Percentiles rank a stretch among this genome's conserved stretches.
phyloP scores from a whole-genome alignment of 441 rosid species.

The Aquilaria agallochum region DNA sequence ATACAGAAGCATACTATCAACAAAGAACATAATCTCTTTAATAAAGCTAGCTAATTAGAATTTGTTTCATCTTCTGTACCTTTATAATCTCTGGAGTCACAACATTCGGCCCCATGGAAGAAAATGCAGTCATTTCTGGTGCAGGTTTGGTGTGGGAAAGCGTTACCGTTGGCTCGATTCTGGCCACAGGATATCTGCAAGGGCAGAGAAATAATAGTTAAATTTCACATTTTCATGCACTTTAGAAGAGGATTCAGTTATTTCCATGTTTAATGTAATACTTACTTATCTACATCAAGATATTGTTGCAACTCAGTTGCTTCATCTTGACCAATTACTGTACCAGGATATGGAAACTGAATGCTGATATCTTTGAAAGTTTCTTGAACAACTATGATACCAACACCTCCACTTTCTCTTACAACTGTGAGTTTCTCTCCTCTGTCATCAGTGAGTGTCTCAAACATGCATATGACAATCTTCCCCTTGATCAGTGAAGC shows the following conservation, averaged over 20 bases:
- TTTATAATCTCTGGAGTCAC: slow-evolving; percentile 40
- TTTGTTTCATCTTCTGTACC: slow-evolving; percentile 12
- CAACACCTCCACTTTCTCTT: slow-evolving; percentile 39
- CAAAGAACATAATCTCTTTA: no score
- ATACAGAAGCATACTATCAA: no score
- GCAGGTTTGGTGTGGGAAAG: slow-evolving; percentile 33
- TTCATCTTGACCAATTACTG: slow-evolving; percentile 33
- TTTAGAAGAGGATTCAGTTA: not conserved
- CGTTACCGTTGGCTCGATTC: slow-evolving; percentile 33
- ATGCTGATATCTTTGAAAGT: slow-evolving; percentile 30
- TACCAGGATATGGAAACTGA: slow-evolving; percentile 33
- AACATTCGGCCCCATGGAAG: slow-evolving; percentile 45
- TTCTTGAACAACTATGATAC: slow-evolving; percentile 41
- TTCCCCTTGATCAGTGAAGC: slow-evolving; percentile 35
- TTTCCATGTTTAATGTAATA: not conserved
- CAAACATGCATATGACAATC: slow-evolving; percentile 39
- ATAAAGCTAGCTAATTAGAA: no score
- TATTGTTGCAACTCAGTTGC: slow-evolving; percentile 38
- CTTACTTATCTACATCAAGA: slow-evolving; percentile 29
- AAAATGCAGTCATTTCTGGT: slow-evolving; percentile 38
- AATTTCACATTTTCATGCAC: no score
- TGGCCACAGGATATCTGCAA: slow-evolving; percentile 33
- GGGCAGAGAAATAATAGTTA: not conserved
- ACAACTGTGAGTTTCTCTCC: slow-evolving; percentile 24
- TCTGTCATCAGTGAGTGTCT: slow-evolving; percentile 21